Conservation (phyloP, 352 stramenopile genomes). For the Phytophthora sp. region DNA sequence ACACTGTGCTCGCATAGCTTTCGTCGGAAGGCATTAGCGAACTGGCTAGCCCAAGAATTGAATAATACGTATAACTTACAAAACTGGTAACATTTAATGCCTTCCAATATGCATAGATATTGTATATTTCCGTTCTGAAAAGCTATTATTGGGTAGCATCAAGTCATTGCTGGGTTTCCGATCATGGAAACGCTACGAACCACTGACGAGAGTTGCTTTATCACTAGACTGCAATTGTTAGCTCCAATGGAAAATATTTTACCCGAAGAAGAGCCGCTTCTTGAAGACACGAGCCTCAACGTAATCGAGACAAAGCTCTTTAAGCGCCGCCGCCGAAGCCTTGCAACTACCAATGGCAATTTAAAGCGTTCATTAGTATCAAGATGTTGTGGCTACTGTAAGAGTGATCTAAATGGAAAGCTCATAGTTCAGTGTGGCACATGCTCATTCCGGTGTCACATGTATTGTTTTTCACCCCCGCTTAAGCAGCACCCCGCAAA, state of each 20-base stretch:
- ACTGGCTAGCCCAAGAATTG: not conserved
- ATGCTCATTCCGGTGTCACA: conserved; percentile 62
- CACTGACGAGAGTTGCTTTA: no score
- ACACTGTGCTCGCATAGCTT: conserved; percentile 9
- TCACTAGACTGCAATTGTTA: no score
- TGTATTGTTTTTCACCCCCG: conserved; percentile 75
- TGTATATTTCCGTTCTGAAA: no score
- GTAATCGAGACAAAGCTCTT: conserved; percentile 30
- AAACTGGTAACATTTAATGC: no score
- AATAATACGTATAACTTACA: conserved; percentile 17
- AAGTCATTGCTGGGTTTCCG: no score
- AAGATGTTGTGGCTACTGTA: conserved; percentile 56
- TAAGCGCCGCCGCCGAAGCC: conserved; percentile 24
- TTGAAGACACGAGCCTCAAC: conserved; percentile 8
- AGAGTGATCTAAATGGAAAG: conserved; percentile 73
- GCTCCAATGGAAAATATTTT: not conserved
- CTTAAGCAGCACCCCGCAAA: conserved; percentile 66
- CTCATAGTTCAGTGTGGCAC: conserved; percentile 54
- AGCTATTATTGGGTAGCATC: no score
- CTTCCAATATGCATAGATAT: no score
- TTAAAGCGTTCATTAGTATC: conserved; percentile 3
- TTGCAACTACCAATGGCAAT: conserved; percentile 3
- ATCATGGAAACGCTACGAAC: no score
- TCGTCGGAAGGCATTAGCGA: not conserved
- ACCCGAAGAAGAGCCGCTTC: not conserved